Percentiles rank a stretch among this genome's conserved stretches.
Evolutionary conservation across 75 land plant genomes (phyloP).

Genomic region (Chamaecyparis obtusa): DNA sequence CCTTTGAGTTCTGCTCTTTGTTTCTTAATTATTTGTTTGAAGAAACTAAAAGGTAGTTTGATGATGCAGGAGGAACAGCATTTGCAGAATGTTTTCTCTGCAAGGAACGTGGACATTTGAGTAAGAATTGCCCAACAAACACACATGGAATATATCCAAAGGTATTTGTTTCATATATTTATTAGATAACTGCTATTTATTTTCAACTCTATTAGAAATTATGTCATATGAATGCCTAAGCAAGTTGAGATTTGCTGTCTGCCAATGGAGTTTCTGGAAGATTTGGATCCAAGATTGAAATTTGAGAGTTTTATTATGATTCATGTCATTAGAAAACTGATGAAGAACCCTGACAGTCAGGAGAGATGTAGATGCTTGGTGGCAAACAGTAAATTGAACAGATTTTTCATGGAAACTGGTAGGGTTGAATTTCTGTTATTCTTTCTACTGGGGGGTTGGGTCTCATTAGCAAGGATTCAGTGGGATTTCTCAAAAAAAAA

Average conservation of each 20-base stretch:
- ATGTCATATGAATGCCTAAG: not conserved
- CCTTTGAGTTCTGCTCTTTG: not conserved
- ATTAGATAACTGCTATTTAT: not conserved
- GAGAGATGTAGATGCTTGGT: not conserved
- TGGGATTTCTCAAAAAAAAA: not conserved
- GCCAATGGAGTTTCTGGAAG: not conserved
- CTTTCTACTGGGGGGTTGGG: not conserved
- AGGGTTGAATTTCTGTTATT: not conserved
- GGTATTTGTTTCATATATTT: constrained; percentile 34
- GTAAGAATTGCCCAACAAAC: constrained; percentile 88
- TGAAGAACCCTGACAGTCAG: not conserved
- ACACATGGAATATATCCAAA: constrained; percentile 93
- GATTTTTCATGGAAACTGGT: not conserved
- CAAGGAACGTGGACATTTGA: constrained; percentile 82
- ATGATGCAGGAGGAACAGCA: constrained; percentile 77
- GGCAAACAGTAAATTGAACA: not conserved
- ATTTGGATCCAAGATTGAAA: not conserved
- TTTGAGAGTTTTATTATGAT: not conserved
- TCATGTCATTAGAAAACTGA: not conserved
- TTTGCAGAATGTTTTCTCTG: constrained; percentile 95
- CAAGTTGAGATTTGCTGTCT: not conserved
- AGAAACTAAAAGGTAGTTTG: constrained; percentile 9
- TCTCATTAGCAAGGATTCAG: not conserved
- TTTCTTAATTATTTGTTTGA: not conserved
- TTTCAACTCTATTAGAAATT: not conserved